Percentiles rank a stretch among this genome's conserved stretches.
These are phyloP conservation scores for Chlamydomonas sp. DNA, from an alignment of 139 green algal species.

Conservation along the genomic window DNA sequence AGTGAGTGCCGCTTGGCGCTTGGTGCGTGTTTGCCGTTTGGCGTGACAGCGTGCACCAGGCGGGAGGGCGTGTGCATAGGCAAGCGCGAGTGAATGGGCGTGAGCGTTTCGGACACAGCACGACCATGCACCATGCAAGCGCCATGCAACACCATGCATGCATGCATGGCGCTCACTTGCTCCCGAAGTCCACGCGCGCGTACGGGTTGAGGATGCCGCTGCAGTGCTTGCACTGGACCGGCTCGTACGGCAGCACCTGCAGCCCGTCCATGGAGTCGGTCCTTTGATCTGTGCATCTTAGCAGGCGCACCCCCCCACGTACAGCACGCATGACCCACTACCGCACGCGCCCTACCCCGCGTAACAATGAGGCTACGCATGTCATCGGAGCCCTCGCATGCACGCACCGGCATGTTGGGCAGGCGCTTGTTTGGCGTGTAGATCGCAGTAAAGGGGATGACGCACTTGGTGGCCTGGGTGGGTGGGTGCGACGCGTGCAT, in stretches of 20 bases:
- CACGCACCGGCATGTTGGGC: slow-evolving; percentile 68
- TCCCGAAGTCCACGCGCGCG: slow-evolving; percentile 79
- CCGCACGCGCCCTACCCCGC: too few species aligned
- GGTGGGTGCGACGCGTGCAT: too few species aligned
- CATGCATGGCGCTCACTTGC: slow-evolving; percentile 48
- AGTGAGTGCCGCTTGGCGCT: too few species aligned
- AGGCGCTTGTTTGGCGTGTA: slow-evolving; percentile 85
- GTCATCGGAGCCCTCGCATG: background rate
- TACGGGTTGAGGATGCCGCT: slow-evolving; percentile 89
- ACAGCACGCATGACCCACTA: too few species aligned
- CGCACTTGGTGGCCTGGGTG: slow-evolving; percentile 93
- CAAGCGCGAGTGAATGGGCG: too few species aligned
- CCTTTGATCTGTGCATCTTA: too few species aligned
- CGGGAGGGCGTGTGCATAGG: background rate
- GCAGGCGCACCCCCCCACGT: too few species aligned
- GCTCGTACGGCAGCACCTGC: slow-evolving; percentile 91
- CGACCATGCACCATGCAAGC: background rate
- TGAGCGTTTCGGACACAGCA: too few species aligned
- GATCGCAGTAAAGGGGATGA: slow-evolving; percentile 87
- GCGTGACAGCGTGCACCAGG: background rate
- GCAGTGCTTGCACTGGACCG: slow-evolving; percentile 90
- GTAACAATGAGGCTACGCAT: too few species aligned
- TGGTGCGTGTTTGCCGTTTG: too few species aligned
- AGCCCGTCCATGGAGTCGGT: too few species aligned
- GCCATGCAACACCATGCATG: too few species aligned